Evolutionary conservation across 1,284 basidiomycete species (phyloP), one percentile per base, ranked within the genome.

Genomic region (Ceratobasidium sp.): DNA sequence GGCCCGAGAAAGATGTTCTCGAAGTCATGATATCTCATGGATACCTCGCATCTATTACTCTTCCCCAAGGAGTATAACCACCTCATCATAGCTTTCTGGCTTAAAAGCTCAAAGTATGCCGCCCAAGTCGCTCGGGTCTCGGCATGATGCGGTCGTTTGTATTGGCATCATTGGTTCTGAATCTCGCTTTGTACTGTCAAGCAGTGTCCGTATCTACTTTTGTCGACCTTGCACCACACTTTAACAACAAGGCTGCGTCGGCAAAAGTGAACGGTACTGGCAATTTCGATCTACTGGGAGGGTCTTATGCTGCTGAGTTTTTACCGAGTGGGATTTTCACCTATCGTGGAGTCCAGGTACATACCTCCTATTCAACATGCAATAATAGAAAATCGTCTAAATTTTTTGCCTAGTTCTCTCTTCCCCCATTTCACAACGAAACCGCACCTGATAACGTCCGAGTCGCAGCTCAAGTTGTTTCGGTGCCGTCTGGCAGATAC

Each of bases 301-400:
- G 70, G 26, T 71, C 56, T 7, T 81, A 73, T 71, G 68, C 63
- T 7, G 60, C 64, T 10, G 71, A 81, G 49, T 73, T 73, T 23
- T 46, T 81, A n/a, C 80, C 80, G n/a, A 76, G 67, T 23, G 76
- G 70, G 7, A 42, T 44, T 15, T 79, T 81, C 44, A 64, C 39
- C 26, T 77, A 77, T 49, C 78, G 78, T 44, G 70, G 78, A 33
- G 75, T 81, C 20, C 46, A 79, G n/a, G 80, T 81, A 66, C 15
- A 77, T 60, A 10, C 12, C 49, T 40, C 33, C 33, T 58, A 26
- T 18, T 42, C 49, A 33, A 33, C 33, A 33, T 33, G 33, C 33
- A 33, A 33, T 33, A 1, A 33, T 33, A 33, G 18, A 23, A 23
- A 69, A 53, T 33, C 13, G 28, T 20, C 12, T 9, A 10, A 42